These are phyloP conservation scores for Hansenula lynferdii DNA, from an alignment of 1,139 yeast genomes.

Conservation along the genomic window DNA sequence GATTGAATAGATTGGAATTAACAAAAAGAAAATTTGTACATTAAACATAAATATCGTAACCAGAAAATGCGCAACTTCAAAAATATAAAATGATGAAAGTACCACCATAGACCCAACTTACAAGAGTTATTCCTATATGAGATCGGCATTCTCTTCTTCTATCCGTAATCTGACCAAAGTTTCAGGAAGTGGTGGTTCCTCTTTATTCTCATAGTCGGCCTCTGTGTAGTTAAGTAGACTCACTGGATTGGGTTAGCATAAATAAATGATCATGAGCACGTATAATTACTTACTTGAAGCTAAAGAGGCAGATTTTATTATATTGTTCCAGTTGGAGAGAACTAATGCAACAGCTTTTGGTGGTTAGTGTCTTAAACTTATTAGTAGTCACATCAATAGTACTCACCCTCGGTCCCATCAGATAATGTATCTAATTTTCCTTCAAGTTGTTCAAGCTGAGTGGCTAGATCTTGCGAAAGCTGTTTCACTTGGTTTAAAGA, in stretches of 20 bases:
- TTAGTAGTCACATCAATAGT: too few relatives aligned
- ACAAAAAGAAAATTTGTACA: constrained; percentile 9
- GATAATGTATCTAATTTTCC: constrained; percentile 21
- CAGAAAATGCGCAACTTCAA: too few relatives aligned
- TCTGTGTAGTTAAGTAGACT: constrained; percentile 46
- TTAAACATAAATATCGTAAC: constrained; percentile 22
- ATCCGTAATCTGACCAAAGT: constrained; percentile 63
- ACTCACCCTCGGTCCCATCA: constrained; percentile 25
- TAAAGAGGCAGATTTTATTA: constrained; percentile 58
- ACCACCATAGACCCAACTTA: too few relatives aligned
- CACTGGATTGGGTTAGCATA: constrained; percentile 21
- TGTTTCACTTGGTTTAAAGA: constrained; percentile 14
- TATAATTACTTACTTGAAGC: constrained; percentile 49
- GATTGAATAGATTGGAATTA: constrained; percentile 4
- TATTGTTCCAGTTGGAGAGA: constrained; percentile 67
- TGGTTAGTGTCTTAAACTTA: constrained; percentile 4
- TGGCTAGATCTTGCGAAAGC: constrained; percentile 15
- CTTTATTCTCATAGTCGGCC: constrained; percentile 40
- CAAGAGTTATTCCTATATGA: too few relatives aligned
- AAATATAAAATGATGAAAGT: too few relatives aligned
- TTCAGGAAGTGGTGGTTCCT: constrained; percentile 49
- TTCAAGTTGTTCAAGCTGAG: constrained; percentile 22
- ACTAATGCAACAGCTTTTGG: constrained; percentile 41
- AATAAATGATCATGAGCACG: background rate
- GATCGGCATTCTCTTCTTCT: constrained; percentile 30